Evolutionary conservation across 495 filamentous ascomycete genomes (phyloP).

Genomic region (Neurospora sp.): DNA sequence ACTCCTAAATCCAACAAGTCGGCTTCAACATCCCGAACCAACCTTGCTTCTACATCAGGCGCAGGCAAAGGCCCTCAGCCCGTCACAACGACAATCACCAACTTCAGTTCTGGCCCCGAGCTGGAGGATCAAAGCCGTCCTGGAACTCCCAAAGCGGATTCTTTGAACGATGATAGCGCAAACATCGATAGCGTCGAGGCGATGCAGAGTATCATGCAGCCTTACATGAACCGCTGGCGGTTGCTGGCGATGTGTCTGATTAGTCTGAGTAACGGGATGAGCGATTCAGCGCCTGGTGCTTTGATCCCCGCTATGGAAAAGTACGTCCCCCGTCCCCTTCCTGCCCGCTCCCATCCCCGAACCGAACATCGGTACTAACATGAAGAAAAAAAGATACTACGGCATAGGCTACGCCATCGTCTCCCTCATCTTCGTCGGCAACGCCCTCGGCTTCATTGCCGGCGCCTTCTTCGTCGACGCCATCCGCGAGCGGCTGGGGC

Average conservation of each 20-base stretch:
- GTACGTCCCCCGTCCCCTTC: constrained; percentile 17
- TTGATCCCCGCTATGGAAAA: constrained; percentile 61
- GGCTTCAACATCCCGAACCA: constrained; percentile 14
- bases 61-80: constrained; percentile 26
- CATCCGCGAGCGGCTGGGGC: constrained; percentile 49
- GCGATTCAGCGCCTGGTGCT: constrained; percentile 58
- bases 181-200: constrained; percentile 6
- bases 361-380: background rate
- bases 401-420: constrained; percentile 62
- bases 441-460: constrained; percentile 65
- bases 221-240: constrained; percentile 32
- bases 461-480: constrained; percentile 56
- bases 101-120: background rate
- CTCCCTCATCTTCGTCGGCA: constrained; percentile 70
- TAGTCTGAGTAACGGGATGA: constrained; percentile 48
- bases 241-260: constrained; percentile 38
- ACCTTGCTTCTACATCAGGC: constrained; percentile 11
- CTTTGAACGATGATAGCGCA: constrained; percentile 14
- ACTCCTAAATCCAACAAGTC: background rate
- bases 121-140: constrained; percentile 34
- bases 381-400: constrained; percentile 40
- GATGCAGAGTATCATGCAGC: constrained; percentile 9
- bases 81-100: background rate
- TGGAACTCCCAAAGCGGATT: constrained; percentile 41
- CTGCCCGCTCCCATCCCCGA: background rate